Evolutionary conservation across 2,329 filamentous ascomycete genomes (phyloP), one percentile per base, ranked within the genome.

Genomic region (Fusarium sp.): DNA sequence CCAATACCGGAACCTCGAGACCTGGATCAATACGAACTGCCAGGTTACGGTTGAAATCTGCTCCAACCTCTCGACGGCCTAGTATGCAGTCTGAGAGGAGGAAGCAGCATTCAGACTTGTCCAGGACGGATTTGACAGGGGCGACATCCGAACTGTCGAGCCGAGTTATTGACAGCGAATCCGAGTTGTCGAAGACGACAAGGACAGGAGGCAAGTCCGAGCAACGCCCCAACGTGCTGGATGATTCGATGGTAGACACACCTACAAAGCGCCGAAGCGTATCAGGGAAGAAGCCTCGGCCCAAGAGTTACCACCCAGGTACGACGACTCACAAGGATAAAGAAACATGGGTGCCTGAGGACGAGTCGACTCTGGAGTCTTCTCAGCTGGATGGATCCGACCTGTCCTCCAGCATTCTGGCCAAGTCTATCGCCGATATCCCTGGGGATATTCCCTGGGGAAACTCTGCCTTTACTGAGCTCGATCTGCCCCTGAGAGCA

Each of bases 381-480:
- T 76, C 76, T 14, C 73, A 79, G 18, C 68, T 80, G 2, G 77
- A 77, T 7, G 71, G 69, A 5, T 84, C 81, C 5, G 83, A 84
- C 18, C 52, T 83, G 5, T 81, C 79, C 5, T 83, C 83, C 3
- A 83, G 81, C 56, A 71, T 84, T 11, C 76, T 86, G 5, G 85
- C 84, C 37, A 90, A 90, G 72, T 88, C 88, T 3, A 78, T 92
- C 37, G 89, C 89, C 18, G 90, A 92, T 41, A 89, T 84, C 16
- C 79, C 82, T 3, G 83, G 82, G 11, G 90, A 92, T 14, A 91
- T 92, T 58, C 90, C 90, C 0, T 88, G 92, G 78, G 91, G 91
- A 7, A 89, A 89, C 72, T 92, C 91, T 20, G 91, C 91, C n/a
- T 92, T 92, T 74, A 92, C 89, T 73, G 90, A 90, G 76, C 83